These are phyloP conservation scores for Fonsecaea pedrosoi DNA, from an alignment of 2,329 filamentous ascomycete genomes.

Conservation along the genomic window DNA sequence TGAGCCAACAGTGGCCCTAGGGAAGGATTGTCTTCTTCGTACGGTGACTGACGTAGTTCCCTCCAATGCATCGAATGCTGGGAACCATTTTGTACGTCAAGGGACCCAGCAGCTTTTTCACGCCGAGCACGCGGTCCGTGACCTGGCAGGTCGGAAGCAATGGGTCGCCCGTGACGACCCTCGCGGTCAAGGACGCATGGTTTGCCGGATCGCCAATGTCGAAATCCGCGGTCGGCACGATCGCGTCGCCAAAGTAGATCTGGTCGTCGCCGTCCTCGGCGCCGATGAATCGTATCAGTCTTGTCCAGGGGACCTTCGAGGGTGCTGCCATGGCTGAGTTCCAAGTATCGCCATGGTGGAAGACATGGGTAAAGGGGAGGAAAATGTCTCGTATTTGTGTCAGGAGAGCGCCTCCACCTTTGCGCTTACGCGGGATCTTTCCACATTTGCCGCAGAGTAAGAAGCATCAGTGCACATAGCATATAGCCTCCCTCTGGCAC, in stretches of 20 bases:
- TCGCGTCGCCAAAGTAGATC: constrained; percentile 11
- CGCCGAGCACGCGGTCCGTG: constrained; percentile 5
- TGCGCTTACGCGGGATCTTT: too few species aligned
- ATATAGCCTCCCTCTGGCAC: too few species aligned
- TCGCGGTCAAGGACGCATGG: constrained; percentile 3
- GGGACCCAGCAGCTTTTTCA: constrained; percentile 16
- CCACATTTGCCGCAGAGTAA: too few species aligned
- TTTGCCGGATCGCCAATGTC: constrained; percentile 8
- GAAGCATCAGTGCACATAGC: too few species aligned
- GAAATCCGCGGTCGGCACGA: constrained; percentile 9
- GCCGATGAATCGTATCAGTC: constrained; percentile 18
- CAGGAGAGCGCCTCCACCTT: too few species aligned
- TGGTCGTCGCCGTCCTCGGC: constrained; percentile 16
- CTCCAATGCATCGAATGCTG: constrained; percentile 11
- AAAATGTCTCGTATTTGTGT: too few species aligned
- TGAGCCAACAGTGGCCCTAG: too few species aligned
- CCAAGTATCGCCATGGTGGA: neutral
- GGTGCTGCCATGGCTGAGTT: neutral
- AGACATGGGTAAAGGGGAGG: too few species aligned
- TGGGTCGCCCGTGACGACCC: constrained; percentile 6
- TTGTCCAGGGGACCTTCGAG: neutral
- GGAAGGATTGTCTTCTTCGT: neutral
- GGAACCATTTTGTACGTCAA: constrained; percentile 1
- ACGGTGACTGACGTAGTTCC: constrained; percentile 16
- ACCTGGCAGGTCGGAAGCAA: constrained; percentile 9